Evolutionary conservation across 192 early-diverging fungal species (phyloP), one percentile per base, ranked within the genome.

Genomic region (Backusella circina): DNA sequence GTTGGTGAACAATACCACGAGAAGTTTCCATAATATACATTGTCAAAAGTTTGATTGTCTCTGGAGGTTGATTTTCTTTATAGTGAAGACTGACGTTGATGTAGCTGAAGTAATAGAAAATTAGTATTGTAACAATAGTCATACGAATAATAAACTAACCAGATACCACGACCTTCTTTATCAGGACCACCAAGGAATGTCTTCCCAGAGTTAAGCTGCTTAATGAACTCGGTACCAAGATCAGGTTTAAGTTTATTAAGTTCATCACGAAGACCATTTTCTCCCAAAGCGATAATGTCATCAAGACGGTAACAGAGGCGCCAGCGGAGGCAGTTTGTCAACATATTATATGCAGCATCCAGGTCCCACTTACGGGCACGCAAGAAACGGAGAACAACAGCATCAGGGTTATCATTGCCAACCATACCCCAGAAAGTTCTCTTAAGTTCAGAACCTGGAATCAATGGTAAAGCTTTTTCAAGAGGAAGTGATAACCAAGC

Each of bases 361-460:
- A 93, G 84, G 70, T 95, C 87, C 94, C 95, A 98, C 73, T 97
- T 97, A 66, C 96, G 87, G 21, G 95, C 96, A 33, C 95, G 87
- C 65, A 96, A 80, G 80, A 94, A 96, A 18, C 95, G 87, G 38
- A 95, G 85, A 50, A 93, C 36, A n/a, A 94, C 76, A 0, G 88
- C 76, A 80, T 96, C 95, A 12, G 90, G 92, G 65, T 93, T 87
- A 74, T 93, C 91, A 61, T 78, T 83, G 71, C 82, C 84, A 47
- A 90, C 83, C 31, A 86, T 85, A 21, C 78, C 78, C 88, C 91
- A 92, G 73, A 92, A 92, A 13, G 88, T 86, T 4, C 82, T 84
- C 10, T 87, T 86, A 28, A 91, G 67, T 6, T 51, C 33, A 18
- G 44, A 21, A 32, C 76, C 76, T 21, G 76, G 72, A 41, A 78